These are phyloP conservation scores for Phaeodactylum tricornutum DNA, from an alignment of 108 stramenopile genomes.

Conservation along the genomic window DNA sequence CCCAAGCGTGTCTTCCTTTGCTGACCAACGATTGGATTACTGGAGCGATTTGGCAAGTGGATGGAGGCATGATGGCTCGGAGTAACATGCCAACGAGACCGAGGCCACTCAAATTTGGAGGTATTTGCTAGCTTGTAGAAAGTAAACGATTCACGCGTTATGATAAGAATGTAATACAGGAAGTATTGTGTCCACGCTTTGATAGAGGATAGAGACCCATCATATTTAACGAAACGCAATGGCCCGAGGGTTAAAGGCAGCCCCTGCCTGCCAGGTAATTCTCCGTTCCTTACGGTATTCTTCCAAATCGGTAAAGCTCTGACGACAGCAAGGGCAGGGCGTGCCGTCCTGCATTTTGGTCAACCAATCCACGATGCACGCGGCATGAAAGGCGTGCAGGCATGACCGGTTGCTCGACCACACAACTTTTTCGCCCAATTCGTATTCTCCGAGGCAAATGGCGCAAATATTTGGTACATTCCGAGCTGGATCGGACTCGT, in stretches of 20 bases:
- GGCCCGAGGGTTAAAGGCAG: no score
- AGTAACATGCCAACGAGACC: conserved; percentile 38
- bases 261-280: conserved; percentile 25
- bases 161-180: no score
- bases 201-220: no score
- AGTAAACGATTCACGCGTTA: no score
- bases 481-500: no score
- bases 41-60: conserved; percentile 44
- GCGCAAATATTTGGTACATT: conserved; percentile 59
- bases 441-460: conserved; percentile 55
- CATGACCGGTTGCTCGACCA: conserved; percentile 38
- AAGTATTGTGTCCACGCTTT: no score
- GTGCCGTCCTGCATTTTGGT: conserved; percentile 49
- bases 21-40: conserved; percentile 52
- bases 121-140: no score
- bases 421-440: conserved; percentile 38
- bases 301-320: conserved; percentile 47
- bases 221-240: no score
- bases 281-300: conserved; percentile 16
- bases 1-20: conserved; percentile 32
- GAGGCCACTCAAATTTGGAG: conserved; percentile 3
- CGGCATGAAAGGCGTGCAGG: conserved; percentile 62
- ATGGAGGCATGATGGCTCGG: conserved; percentile 56
- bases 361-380: conserved; percentile 62
- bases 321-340: conserved; percentile 63